Base-by-base conservation (phyloP, 1,284 basidiomycete species). In the Puccinia coronata region DNA sequence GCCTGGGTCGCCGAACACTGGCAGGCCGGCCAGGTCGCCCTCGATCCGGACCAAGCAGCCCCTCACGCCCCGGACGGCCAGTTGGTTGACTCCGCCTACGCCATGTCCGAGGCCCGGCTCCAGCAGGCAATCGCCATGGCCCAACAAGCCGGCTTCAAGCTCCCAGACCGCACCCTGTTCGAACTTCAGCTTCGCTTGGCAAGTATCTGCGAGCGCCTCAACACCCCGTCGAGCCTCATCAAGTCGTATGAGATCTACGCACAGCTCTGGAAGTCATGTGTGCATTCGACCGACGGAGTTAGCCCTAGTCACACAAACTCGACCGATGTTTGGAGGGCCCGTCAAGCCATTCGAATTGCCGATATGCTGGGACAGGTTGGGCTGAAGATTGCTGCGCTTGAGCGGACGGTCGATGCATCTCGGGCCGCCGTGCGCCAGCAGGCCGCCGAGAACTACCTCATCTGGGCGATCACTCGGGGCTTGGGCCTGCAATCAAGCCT, bases 111-210 rank as follows among this genome's bases (percentile, higher is more conserved):
- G 75, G 59, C 71, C 36, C 84, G 84, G 77, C 83, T 85, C 73
- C 75, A 82, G 34, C 82, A 81, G 34, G 84, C 84, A 0, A 71
- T 85, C 36, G 11, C 31, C 12, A 81, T 82, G 59, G 82, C 83
- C 0, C 76, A 75, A 41, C n/a, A 76, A 82, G 20, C 77, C 83
- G 34, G 65, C 39, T 39, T 59, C 8, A 57, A 36, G 41, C 34
- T 70, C 25, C 12, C 63, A 9, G 84, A 85, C 51, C 82, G 82
- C 18, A 83, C 83, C 3, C 78, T 83, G 5, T 70, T 84, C 59
- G 84, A 85, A 67, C 82, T 85, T 41, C 83, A 85, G 63, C 67
- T 83, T 49, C 82, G 84, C 14, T 70, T 85, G 65, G 84, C 84
- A 1, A 80, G 80, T 12, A 36, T 85, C 43, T 76, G 84, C 53